These are phyloP conservation scores for Halocafeteria seosinensis DNA, from an alignment of 108 stramenopile genomes.

Conservation along the genomic window DNA sequence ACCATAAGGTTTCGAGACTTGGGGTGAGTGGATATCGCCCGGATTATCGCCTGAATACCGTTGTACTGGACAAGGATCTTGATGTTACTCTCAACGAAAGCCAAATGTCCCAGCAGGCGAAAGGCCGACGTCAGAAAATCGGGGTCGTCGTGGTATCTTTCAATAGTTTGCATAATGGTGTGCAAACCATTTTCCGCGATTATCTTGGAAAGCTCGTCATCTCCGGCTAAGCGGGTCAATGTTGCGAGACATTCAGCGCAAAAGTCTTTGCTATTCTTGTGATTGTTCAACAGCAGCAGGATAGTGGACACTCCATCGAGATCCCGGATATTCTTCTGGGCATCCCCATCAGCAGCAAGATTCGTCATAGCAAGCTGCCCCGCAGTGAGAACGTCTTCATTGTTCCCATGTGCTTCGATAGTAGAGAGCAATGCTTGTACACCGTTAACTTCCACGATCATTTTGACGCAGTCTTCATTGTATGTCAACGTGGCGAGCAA, in stretches of 20 bases:
- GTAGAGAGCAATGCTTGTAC: constrained; percentile 5
- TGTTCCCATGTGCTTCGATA: constrained; percentile 7
- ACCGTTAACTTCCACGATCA: not conserved
- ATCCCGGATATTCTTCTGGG: constrained; percentile 3
- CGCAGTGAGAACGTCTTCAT: not conserved
- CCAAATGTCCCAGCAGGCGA: constrained; percentile 4
- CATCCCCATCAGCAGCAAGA: not conserved
- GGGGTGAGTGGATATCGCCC: constrained; percentile 9
- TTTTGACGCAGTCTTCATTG: not conserved
- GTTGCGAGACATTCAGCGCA: not conserved
- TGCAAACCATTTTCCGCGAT: constrained; percentile 9
- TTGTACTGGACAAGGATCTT: constrained; percentile 2
- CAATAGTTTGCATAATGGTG: constrained; percentile 2
- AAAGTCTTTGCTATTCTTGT: not conserved
- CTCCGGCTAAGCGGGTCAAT: constrained; percentile 1
- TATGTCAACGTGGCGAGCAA: constrained; percentile 15
- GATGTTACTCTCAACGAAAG: constrained; percentile 7
- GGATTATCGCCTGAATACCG: constrained; percentile 2
- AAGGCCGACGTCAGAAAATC: constrained; percentile 10
- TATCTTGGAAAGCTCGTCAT: not conserved
- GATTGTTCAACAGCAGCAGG: constrained; percentile 1
- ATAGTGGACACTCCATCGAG: not conserved
- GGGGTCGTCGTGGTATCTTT: constrained; percentile 1
- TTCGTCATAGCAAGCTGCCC: constrained; percentile 1
- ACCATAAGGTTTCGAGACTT: constrained; percentile 4